Conservation (phyloP, 1,284 basidiomycete genomes). For the Vanrija humicola region DNA sequence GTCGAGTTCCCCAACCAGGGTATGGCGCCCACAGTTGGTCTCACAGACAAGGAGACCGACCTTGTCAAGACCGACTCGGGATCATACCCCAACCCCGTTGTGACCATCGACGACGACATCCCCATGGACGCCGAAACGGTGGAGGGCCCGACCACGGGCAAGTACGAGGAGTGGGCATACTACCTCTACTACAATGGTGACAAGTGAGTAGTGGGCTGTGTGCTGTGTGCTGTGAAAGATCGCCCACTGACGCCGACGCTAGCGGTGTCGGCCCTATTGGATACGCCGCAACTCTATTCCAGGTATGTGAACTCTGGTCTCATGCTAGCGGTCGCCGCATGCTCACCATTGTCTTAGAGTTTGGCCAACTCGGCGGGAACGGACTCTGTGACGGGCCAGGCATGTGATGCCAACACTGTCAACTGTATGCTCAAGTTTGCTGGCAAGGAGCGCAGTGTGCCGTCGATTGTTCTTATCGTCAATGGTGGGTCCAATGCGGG, state of each 20-base stretch:
- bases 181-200: conserved; percentile 19
- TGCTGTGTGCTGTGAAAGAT: too few relatives aligned
- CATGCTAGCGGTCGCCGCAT: neutral
- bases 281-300: conserved; percentile 68
- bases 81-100: neutral
- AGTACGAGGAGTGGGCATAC: conserved; percentile 20
- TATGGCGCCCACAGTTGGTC: neutral
- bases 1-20: conserved; percentile 1
- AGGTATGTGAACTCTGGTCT: conserved; percentile 44
- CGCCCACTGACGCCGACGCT: neutral
- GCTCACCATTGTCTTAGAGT: neutral
- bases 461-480: conserved; percentile 66
- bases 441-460: conserved; percentile 61
- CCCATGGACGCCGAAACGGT: neutral
- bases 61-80: neutral
- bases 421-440: conserved; percentile 60
- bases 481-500: conserved; percentile 49
- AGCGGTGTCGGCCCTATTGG: conserved; percentile 29
- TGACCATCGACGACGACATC: neutral
- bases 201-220: neutral
- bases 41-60: neutral
- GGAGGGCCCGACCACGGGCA: conserved; percentile 10
- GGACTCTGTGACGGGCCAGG: conserved; percentile 52
- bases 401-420: conserved; percentile 18
- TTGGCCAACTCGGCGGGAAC: conserved; percentile 64